Conservation (phyloP, 441 rosid genomes). For the Populus hybrid region DNA sequence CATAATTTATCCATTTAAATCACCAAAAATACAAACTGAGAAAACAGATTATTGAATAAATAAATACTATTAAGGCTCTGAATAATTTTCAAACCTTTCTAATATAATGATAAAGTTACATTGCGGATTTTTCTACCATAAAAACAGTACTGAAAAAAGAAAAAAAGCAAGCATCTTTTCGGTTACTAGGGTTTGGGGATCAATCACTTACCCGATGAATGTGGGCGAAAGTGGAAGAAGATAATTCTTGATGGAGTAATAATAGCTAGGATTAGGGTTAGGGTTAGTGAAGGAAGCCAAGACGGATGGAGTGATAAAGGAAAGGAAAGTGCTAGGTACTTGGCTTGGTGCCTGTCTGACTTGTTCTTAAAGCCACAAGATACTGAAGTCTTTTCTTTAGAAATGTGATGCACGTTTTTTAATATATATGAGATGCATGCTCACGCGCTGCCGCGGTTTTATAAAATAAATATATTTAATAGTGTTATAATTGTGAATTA, state of each 20-base stretch:
- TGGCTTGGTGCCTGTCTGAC: neutral
- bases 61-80: neutral
- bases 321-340: neutral
- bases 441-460: too few species aligned
- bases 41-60: too few species aligned
- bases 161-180: neutral
- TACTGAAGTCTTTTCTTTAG: too few species aligned
- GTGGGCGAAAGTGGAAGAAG: neutral
- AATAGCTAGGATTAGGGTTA: too few species aligned
- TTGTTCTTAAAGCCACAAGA: neutral
- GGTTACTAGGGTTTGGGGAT: neutral
- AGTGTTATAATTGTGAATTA: too few species aligned
- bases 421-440: too few species aligned
- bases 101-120: neutral
- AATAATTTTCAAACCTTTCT: too few species aligned
- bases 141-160: neutral
- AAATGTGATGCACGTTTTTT: too few species aligned
- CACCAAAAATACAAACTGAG: neutral
- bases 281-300: neutral
- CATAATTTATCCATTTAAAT: neutral
- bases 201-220: neutral
- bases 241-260: neutral
- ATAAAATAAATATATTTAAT: too few species aligned
- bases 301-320: neutral
- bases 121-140: too few species aligned